A percentile compares a stretch with the other conserved stretches of the same genome.
Conservation (phyloP, 192 early-diverging fungal genomes). For the Kickxella alabastrina region DNA sequence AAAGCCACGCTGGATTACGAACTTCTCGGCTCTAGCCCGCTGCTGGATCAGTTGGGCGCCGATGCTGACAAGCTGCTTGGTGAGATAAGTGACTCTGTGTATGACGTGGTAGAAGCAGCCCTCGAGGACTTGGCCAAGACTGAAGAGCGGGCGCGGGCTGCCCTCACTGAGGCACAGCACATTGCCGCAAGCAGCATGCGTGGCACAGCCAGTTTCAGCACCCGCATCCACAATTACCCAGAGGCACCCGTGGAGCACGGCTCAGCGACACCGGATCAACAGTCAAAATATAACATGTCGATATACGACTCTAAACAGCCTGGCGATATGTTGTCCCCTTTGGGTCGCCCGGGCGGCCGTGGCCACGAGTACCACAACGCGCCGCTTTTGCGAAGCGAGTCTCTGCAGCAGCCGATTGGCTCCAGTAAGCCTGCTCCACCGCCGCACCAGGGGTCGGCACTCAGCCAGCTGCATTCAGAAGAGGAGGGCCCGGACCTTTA, state of each 20-base stretch:
- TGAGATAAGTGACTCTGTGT: slow-evolving; percentile 31
- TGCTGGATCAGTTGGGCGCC: slow-evolving; percentile 24
- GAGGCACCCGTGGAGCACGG: not conserved
- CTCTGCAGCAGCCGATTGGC: not conserved
- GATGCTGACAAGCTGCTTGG: slow-evolving; percentile 36
- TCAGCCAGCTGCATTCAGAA: not conserved
- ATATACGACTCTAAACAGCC: not conserved
- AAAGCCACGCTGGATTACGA: slow-evolving; percentile 26
- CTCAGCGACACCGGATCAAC: too few species aligned
- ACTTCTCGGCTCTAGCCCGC: slow-evolving; percentile 40
- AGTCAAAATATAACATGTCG: too few species aligned
- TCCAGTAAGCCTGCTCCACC: not conserved
- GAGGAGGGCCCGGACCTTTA: slow-evolving; percentile 28
- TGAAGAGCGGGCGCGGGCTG: not conserved
- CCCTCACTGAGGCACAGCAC: not conserved
- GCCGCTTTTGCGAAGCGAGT: not conserved
- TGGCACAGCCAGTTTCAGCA: not conserved
- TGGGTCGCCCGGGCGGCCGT: not conserved
- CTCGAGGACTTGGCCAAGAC: slow-evolving; percentile 5
- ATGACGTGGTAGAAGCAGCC: slow-evolving; percentile 21
- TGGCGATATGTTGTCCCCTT: not conserved
- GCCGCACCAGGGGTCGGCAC: not conserved
- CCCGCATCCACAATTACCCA: not conserved
- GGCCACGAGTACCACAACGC: not conserved
- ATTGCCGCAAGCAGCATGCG: not conserved